These are phyloP conservation scores for Melanopsichium pennsylvanicum DNA, from an alignment of 1,284 basidiomycete species.

Conservation along the genomic window DNA sequence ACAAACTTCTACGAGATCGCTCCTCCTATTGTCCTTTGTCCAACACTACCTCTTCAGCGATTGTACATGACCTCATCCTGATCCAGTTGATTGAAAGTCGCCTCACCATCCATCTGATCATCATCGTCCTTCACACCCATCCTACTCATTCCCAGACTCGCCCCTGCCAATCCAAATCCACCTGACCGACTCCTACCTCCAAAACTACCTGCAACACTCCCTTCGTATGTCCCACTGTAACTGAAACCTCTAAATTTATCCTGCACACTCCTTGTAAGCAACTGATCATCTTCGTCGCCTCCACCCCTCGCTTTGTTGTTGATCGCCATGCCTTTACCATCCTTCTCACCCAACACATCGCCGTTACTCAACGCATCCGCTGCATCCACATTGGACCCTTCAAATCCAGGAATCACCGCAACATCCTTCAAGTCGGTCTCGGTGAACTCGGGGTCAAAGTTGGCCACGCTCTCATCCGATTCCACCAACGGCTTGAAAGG, in stretches of 20 bases:
- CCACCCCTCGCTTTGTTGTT: conserved; percentile 24
- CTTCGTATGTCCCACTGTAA: conserved; percentile 63
- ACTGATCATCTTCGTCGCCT: conserved; percentile 44
- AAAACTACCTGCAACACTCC: conserved; percentile 50
- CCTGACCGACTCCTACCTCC: conserved; percentile 46
- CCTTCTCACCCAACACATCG: conserved; percentile 24
- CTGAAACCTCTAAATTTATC: conserved; percentile 65
- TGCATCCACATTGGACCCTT: conserved; percentile 40
- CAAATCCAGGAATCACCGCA: conserved; percentile 57
- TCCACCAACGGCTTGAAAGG: conserved; percentile 98
- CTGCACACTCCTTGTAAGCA: conserved; percentile 59
- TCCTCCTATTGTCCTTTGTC: no score
- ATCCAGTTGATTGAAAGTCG: conserved; percentile 14
- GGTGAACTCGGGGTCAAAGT: conserved; percentile 99
- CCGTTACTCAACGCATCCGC: conserved; percentile 23
- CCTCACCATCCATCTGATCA: conserved; percentile 35
- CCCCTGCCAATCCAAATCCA: conserved; percentile 45
- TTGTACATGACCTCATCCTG: conserved; percentile 31
- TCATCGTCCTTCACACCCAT: conserved; percentile 49
- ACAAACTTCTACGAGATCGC: no score
- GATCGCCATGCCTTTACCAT: conserved; percentile 43
- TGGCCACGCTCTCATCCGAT: conserved; percentile 94
- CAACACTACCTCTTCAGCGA: neutral
- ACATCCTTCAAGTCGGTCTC: conserved; percentile 74
- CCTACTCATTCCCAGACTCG: conserved; percentile 54